phyloP scores from a whole-genome alignment of 306 rosid genomes.

The Quercus cerris region DNA sequence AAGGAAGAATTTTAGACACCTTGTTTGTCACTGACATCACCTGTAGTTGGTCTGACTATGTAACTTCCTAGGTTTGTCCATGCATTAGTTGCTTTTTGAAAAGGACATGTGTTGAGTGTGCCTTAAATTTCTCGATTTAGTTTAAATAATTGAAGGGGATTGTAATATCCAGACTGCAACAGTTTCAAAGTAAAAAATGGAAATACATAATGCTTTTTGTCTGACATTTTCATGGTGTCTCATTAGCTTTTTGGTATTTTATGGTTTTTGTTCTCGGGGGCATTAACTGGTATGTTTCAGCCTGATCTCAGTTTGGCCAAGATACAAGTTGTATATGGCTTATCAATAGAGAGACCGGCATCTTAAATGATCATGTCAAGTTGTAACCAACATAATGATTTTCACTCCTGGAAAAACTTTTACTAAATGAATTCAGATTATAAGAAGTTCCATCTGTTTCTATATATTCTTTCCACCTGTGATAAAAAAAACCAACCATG shows the following conservation, averaged over 20 bases:
- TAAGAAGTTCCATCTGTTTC: not conserved
- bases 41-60: not conserved
- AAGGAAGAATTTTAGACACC: conserved; percentile 31
- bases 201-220: not conserved
- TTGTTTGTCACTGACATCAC: not conserved
- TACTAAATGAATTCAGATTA: not conserved
- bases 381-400: not conserved
- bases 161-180: not conserved
- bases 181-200: not conserved
- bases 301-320: not conserved
- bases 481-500: not conserved
- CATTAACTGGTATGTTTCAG: not conserved
- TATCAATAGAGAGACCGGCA: not conserved
- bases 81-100: not conserved
- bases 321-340: not conserved
- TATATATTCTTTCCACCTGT: not conserved
- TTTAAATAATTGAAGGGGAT: not conserved
- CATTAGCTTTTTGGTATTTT: not conserved
- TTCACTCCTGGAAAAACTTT: not conserved
- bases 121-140: not conserved
- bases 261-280: not conserved
- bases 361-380: not conserved
- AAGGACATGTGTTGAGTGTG: not conserved
- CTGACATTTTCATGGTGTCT: not conserved
- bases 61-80: not conserved